phyloP scores from a whole-genome alignment of 108 stramenopile species.

The Cyclotella distinguenda region DNA sequence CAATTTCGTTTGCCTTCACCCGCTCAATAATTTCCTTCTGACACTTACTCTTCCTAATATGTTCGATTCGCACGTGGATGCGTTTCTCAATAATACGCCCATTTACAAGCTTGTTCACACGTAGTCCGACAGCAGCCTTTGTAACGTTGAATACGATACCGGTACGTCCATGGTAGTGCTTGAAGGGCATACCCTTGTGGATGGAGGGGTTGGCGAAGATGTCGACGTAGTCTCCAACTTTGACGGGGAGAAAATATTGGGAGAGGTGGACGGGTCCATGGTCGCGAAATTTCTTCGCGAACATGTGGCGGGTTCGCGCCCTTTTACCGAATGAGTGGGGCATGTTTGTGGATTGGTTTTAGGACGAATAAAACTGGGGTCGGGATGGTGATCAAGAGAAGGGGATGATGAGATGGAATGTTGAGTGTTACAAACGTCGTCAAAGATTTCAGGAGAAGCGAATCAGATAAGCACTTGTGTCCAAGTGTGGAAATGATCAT shows the following conservation, averaged over 20 bases:
- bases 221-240: conserved; percentile 99
- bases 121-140: conserved; percentile 94
- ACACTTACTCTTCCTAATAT: conserved; percentile 94
- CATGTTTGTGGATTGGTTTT: conserved; percentile 69
- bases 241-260: conserved; percentile 85
- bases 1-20: conserved; percentile 74
- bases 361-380: background rate
- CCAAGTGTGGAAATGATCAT: too few relatives aligned
- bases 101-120: conserved; percentile 98
- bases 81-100: conserved; percentile 97
- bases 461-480: too few relatives aligned
- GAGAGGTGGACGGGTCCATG: conserved; percentile 89
- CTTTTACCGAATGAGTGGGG: conserved; percentile 97
- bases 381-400: background rate
- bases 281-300: conserved; percentile 95
- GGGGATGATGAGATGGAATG: too few relatives aligned
- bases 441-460: too few relatives aligned
- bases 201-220: conserved; percentile 97
- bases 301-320: conserved; percentile 99
- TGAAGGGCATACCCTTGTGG: conserved; percentile 99
- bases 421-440: too few relatives aligned
- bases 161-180: conserved; percentile 99
- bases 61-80: conserved; percentile 98
- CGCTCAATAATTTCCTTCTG: conserved; percentile 91
- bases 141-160: conserved; percentile 99